Evolutionary conservation across 2,329 filamentous ascomycete species (phyloP).

Genomic region (Gnomoniopsis smithogilvyi): DNA sequence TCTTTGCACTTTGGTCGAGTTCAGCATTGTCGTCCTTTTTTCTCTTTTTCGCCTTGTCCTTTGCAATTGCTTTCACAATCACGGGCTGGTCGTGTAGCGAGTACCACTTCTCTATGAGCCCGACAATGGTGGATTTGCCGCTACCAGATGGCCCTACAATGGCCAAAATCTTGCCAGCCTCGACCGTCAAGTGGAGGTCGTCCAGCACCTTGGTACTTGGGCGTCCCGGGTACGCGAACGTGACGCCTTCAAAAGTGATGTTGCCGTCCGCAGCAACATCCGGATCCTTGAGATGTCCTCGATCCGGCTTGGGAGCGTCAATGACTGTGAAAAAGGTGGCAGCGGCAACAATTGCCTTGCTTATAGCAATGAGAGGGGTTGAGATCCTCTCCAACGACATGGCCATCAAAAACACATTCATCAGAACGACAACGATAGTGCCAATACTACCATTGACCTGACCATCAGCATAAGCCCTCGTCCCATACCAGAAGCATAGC

Average conservation of each 20-base stretch:
- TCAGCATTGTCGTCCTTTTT: constrained; percentile 31
- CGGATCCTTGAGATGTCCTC: constrained; percentile 40
- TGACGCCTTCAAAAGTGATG: constrained; percentile 61
- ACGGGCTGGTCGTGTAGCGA: constrained; percentile 51
- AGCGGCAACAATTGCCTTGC: constrained; percentile 55
- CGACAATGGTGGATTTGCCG: constrained; percentile 73
- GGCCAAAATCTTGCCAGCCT: constrained; percentile 65
- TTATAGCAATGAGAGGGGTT: constrained; percentile 55
- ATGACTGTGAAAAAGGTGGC: constrained; percentile 56
- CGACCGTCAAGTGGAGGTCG: constrained; percentile 54
- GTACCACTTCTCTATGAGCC: constrained; percentile 71
- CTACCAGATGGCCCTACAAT: constrained; percentile 71
- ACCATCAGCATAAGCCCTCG: constrained; percentile 45
- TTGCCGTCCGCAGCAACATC: constrained; percentile 49
- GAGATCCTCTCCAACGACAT: constrained; percentile 56
- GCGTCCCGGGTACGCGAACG: constrained; percentile 70
- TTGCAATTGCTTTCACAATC: constrained; percentile 48
- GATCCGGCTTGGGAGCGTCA: constrained; percentile 39
- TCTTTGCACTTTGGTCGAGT: constrained; percentile 25
- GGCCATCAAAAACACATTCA: constrained; percentile 57
- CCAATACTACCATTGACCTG: constrained; percentile 45
- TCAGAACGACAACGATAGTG: constrained; percentile 54
- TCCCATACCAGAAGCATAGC: constrained; percentile 62
- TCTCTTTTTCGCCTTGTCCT: constrained; percentile 41
- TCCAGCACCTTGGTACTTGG: constrained; percentile 63